Base-by-base conservation (phyloP, 257 asterid genomes). In the Jasminum sambac region DNA sequence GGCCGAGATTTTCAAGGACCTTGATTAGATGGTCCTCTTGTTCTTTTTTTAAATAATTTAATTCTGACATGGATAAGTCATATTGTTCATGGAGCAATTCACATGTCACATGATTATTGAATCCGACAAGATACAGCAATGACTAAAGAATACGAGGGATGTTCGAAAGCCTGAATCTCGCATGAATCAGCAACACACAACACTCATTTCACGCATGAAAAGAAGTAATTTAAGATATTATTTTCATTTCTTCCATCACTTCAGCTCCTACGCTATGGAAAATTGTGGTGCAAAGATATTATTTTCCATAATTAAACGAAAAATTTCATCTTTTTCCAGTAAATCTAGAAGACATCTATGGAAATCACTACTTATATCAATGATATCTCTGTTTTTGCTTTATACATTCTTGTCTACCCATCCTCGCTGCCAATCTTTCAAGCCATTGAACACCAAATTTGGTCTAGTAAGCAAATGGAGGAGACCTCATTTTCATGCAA, bases 401-500 rank as follows among this genome's bases (percentile, higher is more conserved):
- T 70, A 70, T 79, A 61, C 71, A 13, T 42, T 66, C 39, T 36
- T 76, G 13, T 62, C 72, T 34, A 76, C 41, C 21, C 76, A 75
- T 34, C 77, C 63, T 36, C 52, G 65, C 57, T 64, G 63, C 71
- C 63, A 74, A 26, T 17, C 64, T 16, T 64, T 68, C 13, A 66
- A 24, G 11, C 46, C 52, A 1, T 63, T 69, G 9, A 50, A 42
- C 8, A 64, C 36, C 42, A 59, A 11, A 68, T 36, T 60, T 40
- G 38, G 14, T 19, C 70, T 26, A 50, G n/a, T n/a, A n/a, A 21
- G 67, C 13, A 78, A 39, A 59, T 7, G 48, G 66, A 57, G 57
- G 34, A 67, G 6, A 9, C 64, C 58, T 17, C 42, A 13, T 21
- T 11, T 25, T 5, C 8, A 21, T 0, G 36, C 23, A 38, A 40